These are phyloP conservation scores for Marchantia polymorpha DNA, from an alignment of 225 moss, liverwort and hornwort genomes.

Conservation along the genomic window DNA sequence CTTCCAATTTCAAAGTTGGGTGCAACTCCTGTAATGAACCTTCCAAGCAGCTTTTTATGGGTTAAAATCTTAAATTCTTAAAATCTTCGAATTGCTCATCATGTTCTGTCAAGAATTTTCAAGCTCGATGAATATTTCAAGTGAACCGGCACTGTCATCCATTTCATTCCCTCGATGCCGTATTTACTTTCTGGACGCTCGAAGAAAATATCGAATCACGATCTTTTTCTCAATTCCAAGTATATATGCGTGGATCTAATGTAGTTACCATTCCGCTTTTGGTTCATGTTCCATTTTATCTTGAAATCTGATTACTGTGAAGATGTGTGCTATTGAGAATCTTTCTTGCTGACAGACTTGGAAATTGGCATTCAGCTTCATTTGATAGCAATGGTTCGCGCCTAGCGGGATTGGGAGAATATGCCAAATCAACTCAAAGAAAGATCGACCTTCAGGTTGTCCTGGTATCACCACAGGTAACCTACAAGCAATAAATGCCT, in stretches of 20 bases:
- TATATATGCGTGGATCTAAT: neutral
- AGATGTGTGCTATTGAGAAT: neutral
- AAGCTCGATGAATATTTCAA: no score
- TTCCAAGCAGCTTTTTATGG: neutral
- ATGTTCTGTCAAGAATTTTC: no score
- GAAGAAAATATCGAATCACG: neutral
- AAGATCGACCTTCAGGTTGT: constrained; percentile 84
- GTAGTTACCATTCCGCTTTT: neutral
- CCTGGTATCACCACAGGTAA: constrained; percentile 91
- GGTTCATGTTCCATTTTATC: neutral
- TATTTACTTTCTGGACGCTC: neutral
- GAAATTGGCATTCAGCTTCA: constrained; percentile 37
- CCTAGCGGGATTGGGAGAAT: constrained; percentile 45
- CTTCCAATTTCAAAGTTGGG: neutral
- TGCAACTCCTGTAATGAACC: neutral
- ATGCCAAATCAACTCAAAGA: constrained; percentile 47
- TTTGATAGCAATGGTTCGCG: constrained; percentile 42
- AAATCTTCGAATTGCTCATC: no score
- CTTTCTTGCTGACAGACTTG: neutral
- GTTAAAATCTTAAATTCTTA: no score
- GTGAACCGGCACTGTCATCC: no score
- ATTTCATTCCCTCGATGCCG: no score
- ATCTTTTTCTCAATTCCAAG: neutral
- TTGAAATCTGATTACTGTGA: neutral
- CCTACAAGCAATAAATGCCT: neutral